Conservation (phyloP, 2,329 filamentous ascomycete species). For the Trichoderma semiorbis region DNA sequence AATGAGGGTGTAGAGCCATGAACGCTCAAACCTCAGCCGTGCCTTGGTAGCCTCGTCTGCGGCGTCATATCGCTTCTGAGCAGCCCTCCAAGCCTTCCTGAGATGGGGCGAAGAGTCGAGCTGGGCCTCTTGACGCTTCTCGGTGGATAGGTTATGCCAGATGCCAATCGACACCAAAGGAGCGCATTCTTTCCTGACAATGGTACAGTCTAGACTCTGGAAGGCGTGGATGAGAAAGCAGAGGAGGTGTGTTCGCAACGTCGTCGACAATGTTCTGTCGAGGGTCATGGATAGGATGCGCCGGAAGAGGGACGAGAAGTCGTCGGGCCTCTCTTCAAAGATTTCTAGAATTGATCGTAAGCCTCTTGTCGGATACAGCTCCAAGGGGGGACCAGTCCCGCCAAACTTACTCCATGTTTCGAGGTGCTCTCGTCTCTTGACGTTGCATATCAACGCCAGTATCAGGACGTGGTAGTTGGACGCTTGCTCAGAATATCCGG, state of each 20-base stretch:
- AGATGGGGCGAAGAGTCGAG: slow-evolving; percentile 71
- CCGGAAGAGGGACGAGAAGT: slow-evolving; percentile 87
- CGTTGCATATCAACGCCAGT: slow-evolving; percentile 79
- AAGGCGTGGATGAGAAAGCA: slow-evolving; percentile 89
- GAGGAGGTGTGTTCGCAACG: slow-evolving; percentile 76
- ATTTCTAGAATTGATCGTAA: slow-evolving; percentile 48
- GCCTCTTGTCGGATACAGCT: slow-evolving; percentile 20
- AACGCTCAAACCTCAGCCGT: slow-evolving; percentile 82
- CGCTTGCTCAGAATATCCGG: slow-evolving; percentile 80
- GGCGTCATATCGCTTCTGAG: slow-evolving; percentile 80
- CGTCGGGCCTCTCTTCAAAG: slow-evolving; percentile 71
- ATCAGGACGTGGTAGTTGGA: slow-evolving; percentile 91
- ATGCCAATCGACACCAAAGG: slow-evolving; percentile 91
- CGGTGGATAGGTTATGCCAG: slow-evolving; percentile 88
- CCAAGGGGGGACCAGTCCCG: background rate
- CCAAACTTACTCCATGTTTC: slow-evolving; percentile 72
- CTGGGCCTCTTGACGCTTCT: slow-evolving; percentile 67
- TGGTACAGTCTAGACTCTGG: slow-evolving; percentile 82
- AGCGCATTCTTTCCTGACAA: slow-evolving; percentile 94
- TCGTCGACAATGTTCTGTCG: slow-evolving; percentile 61
- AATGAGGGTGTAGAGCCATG: slow-evolving; percentile 85
- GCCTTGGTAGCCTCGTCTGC: slow-evolving; percentile 77
- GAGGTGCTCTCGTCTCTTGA: slow-evolving; percentile 82
- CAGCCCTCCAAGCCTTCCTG: slow-evolving; percentile 86
- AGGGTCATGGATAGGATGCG: slow-evolving; percentile 84